Conservation (phyloP, 495 filamentous ascomycete genomes). For the Massariosphaeria phaeospora region DNA sequence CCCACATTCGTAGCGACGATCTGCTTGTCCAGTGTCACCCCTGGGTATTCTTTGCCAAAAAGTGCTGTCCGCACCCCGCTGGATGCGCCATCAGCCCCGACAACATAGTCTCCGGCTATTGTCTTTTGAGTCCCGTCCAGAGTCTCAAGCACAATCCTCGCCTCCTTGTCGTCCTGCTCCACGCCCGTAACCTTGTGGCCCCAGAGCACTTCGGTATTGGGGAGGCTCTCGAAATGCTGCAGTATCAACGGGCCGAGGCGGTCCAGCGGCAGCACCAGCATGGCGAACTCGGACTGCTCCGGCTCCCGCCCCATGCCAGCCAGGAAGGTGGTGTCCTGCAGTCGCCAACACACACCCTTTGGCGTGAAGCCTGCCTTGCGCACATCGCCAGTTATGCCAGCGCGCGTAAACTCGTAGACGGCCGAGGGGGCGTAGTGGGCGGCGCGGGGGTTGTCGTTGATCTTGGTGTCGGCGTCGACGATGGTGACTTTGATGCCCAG, state of each 20-base stretch:
- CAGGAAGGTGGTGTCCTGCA: constrained; percentile 43
- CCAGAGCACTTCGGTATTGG: constrained; percentile 47
- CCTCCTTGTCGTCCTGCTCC: constrained; percentile 31
- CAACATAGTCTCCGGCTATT: constrained; percentile 53
- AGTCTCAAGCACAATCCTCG: constrained; percentile 16
- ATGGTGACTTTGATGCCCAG: constrained; percentile 49
- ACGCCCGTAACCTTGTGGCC: constrained; percentile 25
- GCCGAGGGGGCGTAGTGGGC: constrained; percentile 50
- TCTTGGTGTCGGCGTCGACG: constrained; percentile 46
- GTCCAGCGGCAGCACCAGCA: constrained; percentile 49
- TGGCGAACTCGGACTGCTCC: constrained; percentile 35
- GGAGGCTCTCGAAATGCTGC: constrained; percentile 45
- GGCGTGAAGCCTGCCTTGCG: constrained; percentile 47
- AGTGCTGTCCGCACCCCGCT: constrained; percentile 51
- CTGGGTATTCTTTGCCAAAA: constrained; percentile 57
- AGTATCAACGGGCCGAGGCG: constrained; percentile 47
- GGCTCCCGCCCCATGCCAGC: constrained; percentile 39
- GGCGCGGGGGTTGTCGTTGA: constrained; percentile 54
- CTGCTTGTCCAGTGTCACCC: constrained; percentile 54
- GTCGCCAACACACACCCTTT: constrained; percentile 51
- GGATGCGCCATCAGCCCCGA: constrained; percentile 57
- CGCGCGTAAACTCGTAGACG: constrained; percentile 51
- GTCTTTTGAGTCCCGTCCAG: constrained; percentile 42
- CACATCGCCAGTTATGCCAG: constrained; percentile 54
- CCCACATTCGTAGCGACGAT: constrained; percentile 61